Conservation (phyloP, 106 monocot species). For the Dendrobium huoshanense region DNA sequence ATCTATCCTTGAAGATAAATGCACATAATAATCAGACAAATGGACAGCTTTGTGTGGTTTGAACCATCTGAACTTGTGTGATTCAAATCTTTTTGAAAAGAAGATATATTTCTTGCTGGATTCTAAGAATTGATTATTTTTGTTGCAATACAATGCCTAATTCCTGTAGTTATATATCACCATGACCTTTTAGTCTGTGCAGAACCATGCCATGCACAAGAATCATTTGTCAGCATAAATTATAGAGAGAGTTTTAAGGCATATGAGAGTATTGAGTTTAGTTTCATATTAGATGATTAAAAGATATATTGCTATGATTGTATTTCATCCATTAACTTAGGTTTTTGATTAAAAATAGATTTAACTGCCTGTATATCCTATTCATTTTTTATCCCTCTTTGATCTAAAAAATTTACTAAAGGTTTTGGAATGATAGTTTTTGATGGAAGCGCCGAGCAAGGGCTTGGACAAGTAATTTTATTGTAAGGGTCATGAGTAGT, state of each 20-base stretch:
- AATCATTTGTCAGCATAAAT: neutral
- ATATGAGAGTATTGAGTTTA: neutral
- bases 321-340: neutral
- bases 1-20: neutral
- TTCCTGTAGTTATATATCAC: neutral
- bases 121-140: neutral
- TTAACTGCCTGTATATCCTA: neutral
- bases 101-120: neutral
- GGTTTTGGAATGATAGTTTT: too few relatives aligned
- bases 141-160: neutral
- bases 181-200: neutral
- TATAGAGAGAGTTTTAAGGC: neutral
- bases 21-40: neutral
- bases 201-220: neutral
- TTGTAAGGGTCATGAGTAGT: too few relatives aligned
- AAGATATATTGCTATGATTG: neutral
- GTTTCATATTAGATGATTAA: neutral
- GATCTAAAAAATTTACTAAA: neutral
- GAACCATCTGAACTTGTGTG: too few relatives aligned
- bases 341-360: neutral
- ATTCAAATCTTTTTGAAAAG: too few relatives aligned
- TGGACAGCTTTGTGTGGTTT: neutral
- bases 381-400: neutral
- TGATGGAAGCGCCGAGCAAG: too few relatives aligned
- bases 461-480: too few relatives aligned